Evolutionary conservation across 352 stramenopile genomes (phyloP), one percentile per base, ranked within the genome.

Genomic region (Thalassiosira sp.): DNA sequence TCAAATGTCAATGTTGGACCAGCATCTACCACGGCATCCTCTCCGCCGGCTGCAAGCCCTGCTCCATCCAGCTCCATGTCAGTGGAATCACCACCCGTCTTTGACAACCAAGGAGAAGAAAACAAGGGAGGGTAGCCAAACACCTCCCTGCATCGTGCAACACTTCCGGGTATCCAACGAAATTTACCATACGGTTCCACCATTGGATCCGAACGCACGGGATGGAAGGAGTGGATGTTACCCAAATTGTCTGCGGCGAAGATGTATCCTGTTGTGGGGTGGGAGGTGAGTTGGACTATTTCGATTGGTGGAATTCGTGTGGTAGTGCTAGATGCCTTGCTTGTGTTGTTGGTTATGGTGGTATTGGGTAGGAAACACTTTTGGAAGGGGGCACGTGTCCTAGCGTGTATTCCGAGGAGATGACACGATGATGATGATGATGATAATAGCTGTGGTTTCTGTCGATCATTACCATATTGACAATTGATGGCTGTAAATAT

Each of bases 341-440:
- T 13, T 2, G 5, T 18, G 40, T 20, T 16, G 46, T 6, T n/a
- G 58, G 18, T n/a, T 33, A 65, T 40, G 54, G 10, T 6, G 42
- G 40, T n/a, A 18, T 68, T 43, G n/a, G 16, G 16, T 15, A 84
- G 45, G 27, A 64, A 33, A 53, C 40, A 88, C 54, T 51, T 86
- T 72, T 90, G 85, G 68, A 90, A 90, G 3, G 84, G 46, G 22
- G 81, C 72, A n/a, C 82, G 68, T 8, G 85, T 90, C 27, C 85
- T 42, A 33, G 87, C 76, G 62, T 86, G 88, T 40, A 92, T 79
- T n/a, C 66, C 76, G 22, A 81, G 59, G 45, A 89, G 49, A 59
- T 85, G 58, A 49, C 51, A 72, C 37, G 56, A 49, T 13, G 56
- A 40, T 0, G 35, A 37, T n/a, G n/a, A n/a, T n/a, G n/a, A n/a